A percentile compares a stretch with the other conserved stretches of the same genome.
These are phyloP conservation scores for Populus nigra DNA, from an alignment of 345 rosid species.

Conservation along the genomic window DNA sequence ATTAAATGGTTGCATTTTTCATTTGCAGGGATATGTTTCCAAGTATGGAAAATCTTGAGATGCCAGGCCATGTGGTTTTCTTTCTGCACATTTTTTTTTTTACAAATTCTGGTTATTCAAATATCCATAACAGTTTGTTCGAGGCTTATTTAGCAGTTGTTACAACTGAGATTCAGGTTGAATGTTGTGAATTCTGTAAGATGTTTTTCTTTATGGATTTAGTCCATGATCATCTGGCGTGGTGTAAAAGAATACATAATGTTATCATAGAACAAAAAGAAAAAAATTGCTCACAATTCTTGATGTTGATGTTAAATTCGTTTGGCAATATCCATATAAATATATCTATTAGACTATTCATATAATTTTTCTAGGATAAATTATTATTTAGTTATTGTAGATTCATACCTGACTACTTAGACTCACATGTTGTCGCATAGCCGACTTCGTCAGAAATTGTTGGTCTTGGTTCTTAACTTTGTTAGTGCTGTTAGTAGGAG, in stretches of 20 bases:
- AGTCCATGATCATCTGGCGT: background rate
- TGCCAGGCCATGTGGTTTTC: conserved; percentile 22
- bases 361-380: rapidly evolving
- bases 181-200: conserved; percentile 17
- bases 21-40: conserved; percentile 70
- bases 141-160: conserved; percentile 13
- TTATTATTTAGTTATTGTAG: background rate
- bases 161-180: conserved; percentile 21
- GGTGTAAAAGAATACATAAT: background rate
- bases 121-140: conserved; percentile 13
- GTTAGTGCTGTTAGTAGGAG: background rate
- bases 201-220: conserved; percentile 7
- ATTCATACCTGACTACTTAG: background rate
- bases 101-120: conserved; percentile 5
- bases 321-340: background rate
- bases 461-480: conserved; percentile 13
- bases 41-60: conserved; percentile 65
- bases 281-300: background rate
- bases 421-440: background rate
- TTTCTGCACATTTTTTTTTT: conserved; percentile 28
- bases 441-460: conserved; percentile 15
- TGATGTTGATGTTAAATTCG: background rate
- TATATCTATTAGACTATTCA: too few species aligned
- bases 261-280: background rate
- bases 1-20: conserved; percentile 24